These are phyloP conservation scores for Pestalotiopsis fici DNA, from an alignment of 2,329 filamentous ascomycete genomes.

Conservation along the genomic window DNA sequence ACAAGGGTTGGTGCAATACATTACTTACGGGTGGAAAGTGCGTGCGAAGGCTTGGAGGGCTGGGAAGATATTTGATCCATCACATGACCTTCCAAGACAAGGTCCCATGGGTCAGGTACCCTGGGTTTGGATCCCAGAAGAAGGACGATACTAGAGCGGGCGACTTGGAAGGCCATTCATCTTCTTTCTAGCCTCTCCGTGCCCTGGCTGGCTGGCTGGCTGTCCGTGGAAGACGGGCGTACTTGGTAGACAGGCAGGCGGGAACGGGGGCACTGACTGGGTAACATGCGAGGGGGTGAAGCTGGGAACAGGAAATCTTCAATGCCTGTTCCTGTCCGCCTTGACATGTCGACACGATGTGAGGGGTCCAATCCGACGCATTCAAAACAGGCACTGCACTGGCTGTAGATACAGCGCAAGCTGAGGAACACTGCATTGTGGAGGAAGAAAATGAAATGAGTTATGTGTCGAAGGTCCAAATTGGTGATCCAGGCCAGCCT, in stretches of 20 bases:
- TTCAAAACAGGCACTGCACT: background rate
- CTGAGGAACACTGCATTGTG: background rate
- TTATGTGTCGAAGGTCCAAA: too few relatives aligned
- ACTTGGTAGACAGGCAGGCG: background rate
- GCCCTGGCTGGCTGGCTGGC: background rate
- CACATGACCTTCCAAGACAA: background rate
- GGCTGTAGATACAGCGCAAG: background rate
- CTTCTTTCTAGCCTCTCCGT: background rate
- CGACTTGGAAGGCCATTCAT: background rate
- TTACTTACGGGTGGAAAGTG: background rate
- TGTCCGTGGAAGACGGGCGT: background rate
- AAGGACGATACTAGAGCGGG: background rate
- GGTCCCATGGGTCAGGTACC: background rate
- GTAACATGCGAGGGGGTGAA: background rate
- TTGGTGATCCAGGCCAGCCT: background rate
- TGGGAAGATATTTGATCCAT: background rate
- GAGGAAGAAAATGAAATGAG: background rate
- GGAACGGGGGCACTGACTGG: background rate
- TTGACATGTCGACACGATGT: background rate
- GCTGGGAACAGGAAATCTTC: background rate
- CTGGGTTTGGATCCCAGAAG: background rate
- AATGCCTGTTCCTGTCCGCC: background rate
- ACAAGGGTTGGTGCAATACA: background rate
- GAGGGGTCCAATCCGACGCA: background rate
- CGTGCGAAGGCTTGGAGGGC: background rate